Evolutionary conservation across 495 filamentous ascomycete species (phyloP).

Genomic region (Thozetella sp.): DNA sequence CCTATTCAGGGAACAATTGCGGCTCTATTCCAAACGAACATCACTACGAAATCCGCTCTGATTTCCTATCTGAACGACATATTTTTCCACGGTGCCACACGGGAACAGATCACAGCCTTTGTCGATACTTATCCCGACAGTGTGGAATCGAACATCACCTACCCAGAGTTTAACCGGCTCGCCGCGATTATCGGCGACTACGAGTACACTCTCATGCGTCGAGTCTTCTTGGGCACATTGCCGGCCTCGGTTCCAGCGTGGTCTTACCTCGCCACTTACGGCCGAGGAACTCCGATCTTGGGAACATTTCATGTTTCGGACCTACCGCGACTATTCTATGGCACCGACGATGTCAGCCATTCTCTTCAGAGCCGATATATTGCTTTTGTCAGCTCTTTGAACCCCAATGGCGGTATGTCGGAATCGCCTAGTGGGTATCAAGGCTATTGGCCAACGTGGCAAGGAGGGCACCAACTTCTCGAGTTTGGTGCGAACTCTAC

Average conservation of each 20-base stretch:
- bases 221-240: constrained; percentile 52
- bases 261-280: constrained; percentile 72
- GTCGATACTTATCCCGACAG: constrained; percentile 56
- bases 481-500: too few relatives aligned
- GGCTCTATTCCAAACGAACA: constrained; percentile 62
- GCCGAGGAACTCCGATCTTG: constrained; percentile 66
- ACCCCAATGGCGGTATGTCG: too few relatives aligned
- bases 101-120: constrained; percentile 44
- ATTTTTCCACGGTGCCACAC: constrained; percentile 56
- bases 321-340: constrained; percentile 65
- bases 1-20: constrained; percentile 65
- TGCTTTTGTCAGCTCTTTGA: too few relatives aligned
- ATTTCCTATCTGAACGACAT: constrained; percentile 56
- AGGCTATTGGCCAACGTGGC: too few relatives aligned
- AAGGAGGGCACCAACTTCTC: too few relatives aligned
- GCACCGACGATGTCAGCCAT: too few relatives aligned
- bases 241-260: constrained; percentile 61
- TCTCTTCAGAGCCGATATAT: too few relatives aligned
- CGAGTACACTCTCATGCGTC: constrained; percentile 64
- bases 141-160: constrained; percentile 60
- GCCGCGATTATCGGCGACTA: constrained; percentile 76
- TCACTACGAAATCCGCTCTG: constrained; percentile 59
- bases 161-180: constrained; percentile 75
- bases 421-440: too few relatives aligned
- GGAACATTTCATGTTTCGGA: constrained; percentile 76